Evolutionary conservation across 2,329 filamentous ascomycete species (phyloP).

Genomic region (Ambrosiella cleistominuta): DNA sequence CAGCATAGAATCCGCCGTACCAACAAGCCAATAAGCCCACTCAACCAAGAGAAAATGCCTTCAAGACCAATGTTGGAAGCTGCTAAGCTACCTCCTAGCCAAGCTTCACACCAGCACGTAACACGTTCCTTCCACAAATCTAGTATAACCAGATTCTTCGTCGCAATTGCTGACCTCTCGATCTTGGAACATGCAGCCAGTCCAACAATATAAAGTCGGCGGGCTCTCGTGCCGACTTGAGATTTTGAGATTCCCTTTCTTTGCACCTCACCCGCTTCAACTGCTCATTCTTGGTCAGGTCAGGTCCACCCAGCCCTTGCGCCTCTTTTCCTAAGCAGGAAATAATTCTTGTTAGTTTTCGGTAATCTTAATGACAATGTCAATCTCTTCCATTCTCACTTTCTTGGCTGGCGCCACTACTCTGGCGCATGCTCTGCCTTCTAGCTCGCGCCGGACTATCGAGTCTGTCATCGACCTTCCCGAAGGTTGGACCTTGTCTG

Average conservation of each 20-base stretch:
- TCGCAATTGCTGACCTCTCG: neutral
- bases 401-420: constrained; percentile 7
- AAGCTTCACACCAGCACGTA: neutral
- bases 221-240: neutral
- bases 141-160: neutral
- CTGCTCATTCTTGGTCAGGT: neutral
- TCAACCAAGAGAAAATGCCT: neutral
- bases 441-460: constrained; percentile 6
- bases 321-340: neutral
- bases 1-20: neutral
- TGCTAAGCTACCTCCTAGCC: neutral
- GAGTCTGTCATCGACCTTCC: constrained; percentile 12
- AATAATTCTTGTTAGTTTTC: neutral
- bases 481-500: constrained; percentile 10
- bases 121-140: neutral
- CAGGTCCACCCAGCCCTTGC: neutral
- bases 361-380: neutral
- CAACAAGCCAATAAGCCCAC: too few relatives aligned
- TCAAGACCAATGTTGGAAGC: neutral
- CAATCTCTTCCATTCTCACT: constrained; percentile 8
- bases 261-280: neutral
- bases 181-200: too few relatives aligned
- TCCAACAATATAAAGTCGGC: neutral
- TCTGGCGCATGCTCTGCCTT: constrained; percentile 5
- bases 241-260: neutral